These are phyloP conservation scores for Carex myosuroides DNA, from an alignment of 176 grass and related monocot genomes.

Conservation along the genomic window DNA sequence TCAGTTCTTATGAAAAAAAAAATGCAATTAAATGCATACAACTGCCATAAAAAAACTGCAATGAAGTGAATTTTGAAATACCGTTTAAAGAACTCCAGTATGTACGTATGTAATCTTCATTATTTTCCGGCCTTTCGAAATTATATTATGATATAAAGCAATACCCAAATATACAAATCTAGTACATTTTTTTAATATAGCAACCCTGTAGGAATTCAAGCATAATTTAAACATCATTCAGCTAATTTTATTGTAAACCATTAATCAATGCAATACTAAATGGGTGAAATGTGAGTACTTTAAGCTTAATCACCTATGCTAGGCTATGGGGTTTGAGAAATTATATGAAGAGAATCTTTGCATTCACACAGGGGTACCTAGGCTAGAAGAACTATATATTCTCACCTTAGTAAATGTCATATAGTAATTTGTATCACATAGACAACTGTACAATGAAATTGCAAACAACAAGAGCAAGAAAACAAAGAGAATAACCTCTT, in stretches of 20 bases:
- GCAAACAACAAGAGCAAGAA: background rate
- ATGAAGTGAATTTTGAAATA: background rate
- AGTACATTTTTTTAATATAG: background rate
- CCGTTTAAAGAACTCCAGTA: background rate
- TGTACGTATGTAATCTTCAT: background rate
- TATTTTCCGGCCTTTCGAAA: background rate
- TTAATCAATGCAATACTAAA: background rate
- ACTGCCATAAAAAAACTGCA: background rate
- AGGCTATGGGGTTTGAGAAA: background rate
- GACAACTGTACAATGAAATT: slow-evolving; percentile 2
- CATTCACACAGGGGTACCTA: background rate
- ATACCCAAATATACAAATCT: background rate
- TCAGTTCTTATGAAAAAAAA: background rate
- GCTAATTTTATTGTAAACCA: background rate
- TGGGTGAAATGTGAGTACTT: background rate
- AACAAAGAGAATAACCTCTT: background rate
- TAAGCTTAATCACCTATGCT: background rate
- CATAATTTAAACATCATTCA: background rate
- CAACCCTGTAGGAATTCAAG: no score
- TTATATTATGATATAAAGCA: background rate
- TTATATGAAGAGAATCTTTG: background rate
- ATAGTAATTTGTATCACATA: background rate
- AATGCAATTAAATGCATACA: background rate
- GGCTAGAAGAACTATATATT: background rate
- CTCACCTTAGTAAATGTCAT: background rate